phyloP scores from a whole-genome alignment of 1,284 basidiomycete genomes.

The Cutaneotrichosporon sp. region DNA sequence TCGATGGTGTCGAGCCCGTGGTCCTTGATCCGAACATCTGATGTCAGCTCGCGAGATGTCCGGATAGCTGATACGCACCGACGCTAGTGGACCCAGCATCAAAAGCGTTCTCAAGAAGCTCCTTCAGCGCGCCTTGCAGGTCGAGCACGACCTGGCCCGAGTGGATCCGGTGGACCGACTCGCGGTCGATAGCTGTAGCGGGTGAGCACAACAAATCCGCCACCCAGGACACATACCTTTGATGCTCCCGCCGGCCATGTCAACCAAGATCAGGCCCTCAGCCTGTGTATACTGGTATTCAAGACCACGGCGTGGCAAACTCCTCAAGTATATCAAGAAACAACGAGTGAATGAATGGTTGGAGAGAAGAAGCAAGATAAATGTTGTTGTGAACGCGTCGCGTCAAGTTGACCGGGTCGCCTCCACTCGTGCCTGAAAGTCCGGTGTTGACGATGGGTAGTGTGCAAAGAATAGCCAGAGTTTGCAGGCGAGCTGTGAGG shows the following conservation, averaged over 20 bases:
- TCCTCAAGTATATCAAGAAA: not conserved
- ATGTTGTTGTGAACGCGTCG: slow-evolving; percentile 9
- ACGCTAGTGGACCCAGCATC: slow-evolving; percentile 86
- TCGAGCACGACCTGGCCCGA: slow-evolving; percentile 94
- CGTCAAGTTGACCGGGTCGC: slow-evolving; percentile 2
- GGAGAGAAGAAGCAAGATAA: not conserved
- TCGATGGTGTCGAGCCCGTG: slow-evolving; percentile 81
- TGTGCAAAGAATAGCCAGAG: no score
- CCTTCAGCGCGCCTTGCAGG: slow-evolving; percentile 88
- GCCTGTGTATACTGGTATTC: no score
- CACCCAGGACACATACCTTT: not conserved
- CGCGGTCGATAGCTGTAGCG: slow-evolving; percentile 60
- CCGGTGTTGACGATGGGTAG: not conserved
- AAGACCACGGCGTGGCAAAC: not conserved
- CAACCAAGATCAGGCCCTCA: no score
- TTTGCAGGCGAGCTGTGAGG: no score
- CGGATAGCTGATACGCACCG: slow-evolving; percentile 55
- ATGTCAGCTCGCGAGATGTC: not conserved
- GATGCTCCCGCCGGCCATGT: slow-evolving; percentile 4
- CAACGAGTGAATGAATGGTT: not conserved
- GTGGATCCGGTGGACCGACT: slow-evolving; percentile 76
- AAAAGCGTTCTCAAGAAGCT: slow-evolving; percentile 92
- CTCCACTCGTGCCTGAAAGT: slow-evolving; percentile 10
- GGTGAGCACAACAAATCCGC: not conserved
- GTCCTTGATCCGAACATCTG: slow-evolving; percentile 87